Evolutionary conservation across 805 yeast genomes (phyloP).

Genomic region (Trichomonascus vanleenenianus): DNA sequence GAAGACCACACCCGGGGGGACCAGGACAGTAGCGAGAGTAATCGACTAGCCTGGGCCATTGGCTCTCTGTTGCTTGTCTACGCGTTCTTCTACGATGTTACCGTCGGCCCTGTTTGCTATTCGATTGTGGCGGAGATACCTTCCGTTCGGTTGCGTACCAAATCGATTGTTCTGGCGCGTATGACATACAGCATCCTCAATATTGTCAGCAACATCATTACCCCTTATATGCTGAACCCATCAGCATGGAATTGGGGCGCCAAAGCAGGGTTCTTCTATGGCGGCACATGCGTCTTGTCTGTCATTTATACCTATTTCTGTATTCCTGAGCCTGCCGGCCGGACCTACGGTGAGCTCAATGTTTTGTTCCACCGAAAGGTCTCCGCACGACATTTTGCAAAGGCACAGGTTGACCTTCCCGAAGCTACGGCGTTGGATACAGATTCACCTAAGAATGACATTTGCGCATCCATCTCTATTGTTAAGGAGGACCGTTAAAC

Average conservation of each 20-base stretch:
- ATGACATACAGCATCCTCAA: slow-evolving; percentile 18
- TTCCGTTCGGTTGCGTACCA: slow-evolving; percentile 34
- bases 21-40: slow-evolving; percentile 19
- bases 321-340: slow-evolving; percentile 48
- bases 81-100: slow-evolving; percentile 37
- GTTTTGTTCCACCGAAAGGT: slow-evolving; percentile 31
- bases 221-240: slow-evolving; percentile 42
- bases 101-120: slow-evolving; percentile 37
- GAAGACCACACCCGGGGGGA: too few species aligned
- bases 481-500: too few species aligned
- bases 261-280: slow-evolving; percentile 42
- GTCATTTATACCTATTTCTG: slow-evolving; percentile 39
- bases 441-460: too few species aligned
- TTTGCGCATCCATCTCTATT: too few species aligned
- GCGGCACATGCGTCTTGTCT: slow-evolving; percentile 28
- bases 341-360: slow-evolving; percentile 52
- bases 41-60: slow-evolving; percentile 19
- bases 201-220: slow-evolving; percentile 25
- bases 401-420: not conserved
- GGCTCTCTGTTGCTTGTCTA: slow-evolving; percentile 40
- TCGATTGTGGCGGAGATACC: slow-evolving; percentile 36
- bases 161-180: slow-evolving; percentile 36
- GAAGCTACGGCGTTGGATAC: not conserved
- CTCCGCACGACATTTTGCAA: slow-evolving; percentile 18
- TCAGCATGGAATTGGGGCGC: slow-evolving; percentile 38